phyloP scores from a whole-genome alignment of 176 grass and related monocot species.

The Secale cereale region DNA sequence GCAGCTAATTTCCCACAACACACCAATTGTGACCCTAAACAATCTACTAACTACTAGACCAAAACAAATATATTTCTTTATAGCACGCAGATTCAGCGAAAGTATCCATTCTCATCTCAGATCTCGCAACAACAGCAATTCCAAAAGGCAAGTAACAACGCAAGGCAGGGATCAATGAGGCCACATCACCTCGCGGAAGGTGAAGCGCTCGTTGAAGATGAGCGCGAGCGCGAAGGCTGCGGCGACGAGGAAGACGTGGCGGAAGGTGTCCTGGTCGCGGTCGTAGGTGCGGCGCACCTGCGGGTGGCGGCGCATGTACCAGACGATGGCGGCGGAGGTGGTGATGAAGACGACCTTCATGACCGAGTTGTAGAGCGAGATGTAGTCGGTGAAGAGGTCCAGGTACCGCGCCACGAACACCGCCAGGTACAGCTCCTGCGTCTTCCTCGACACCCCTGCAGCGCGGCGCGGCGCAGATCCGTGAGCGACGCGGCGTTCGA shows the following conservation, averaged over 20 bases:
- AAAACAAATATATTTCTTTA: not conserved
- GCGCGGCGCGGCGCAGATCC: constrained; percentile 25
- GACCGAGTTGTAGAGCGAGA: constrained; percentile 89
- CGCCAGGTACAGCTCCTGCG: constrained; percentile 89
- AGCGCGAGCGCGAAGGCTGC: constrained; percentile 47
- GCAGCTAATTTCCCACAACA: not conserved
- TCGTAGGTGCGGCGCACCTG: constrained; percentile 82
- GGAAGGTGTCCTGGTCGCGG: constrained; percentile 85
- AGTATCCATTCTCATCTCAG: not conserved
- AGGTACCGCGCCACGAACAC: constrained; percentile 90
- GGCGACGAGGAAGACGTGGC: constrained; percentile 47
- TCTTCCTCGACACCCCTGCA: constrained; percentile 91
- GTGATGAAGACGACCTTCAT: constrained; percentile 93
- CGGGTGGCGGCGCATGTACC: constrained; percentile 85
- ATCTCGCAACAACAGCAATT: not conserved
- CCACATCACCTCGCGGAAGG: constrained; percentile 64
- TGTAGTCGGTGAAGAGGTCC: constrained; percentile 79
- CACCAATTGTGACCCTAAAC: not conserved
- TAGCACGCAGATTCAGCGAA: not conserved
- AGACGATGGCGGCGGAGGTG: constrained; percentile 87
- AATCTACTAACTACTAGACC: not conserved
- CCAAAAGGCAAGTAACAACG: not conserved
- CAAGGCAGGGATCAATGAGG: not conserved
- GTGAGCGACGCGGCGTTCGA: constrained; percentile 3
- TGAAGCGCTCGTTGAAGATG: constrained; percentile 79